phyloP scores from a whole-genome alignment of 345 rosid species.

The Hypericum perforatum region DNA sequence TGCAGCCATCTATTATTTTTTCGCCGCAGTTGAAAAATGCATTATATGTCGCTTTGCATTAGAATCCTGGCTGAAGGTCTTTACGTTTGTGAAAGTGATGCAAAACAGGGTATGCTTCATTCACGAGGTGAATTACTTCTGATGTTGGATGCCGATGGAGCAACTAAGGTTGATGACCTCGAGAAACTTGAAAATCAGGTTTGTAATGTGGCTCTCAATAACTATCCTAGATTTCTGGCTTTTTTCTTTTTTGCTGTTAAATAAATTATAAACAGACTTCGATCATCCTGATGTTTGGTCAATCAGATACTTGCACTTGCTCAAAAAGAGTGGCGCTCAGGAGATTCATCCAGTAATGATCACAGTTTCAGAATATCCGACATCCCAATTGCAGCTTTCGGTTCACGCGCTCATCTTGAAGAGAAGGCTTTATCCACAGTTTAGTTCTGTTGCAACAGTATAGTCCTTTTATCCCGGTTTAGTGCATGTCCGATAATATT shows the following conservation, averaged over 20 bases:
- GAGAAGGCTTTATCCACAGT: slow-evolving; percentile 92
- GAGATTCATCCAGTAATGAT: slow-evolving; percentile 35
- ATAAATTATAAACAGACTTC: neutral
- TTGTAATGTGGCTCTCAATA: slow-evolving; percentile 4
- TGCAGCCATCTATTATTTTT: neutral
- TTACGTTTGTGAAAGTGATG: slow-evolving; percentile 69
- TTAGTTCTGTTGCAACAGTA: slow-evolving; percentile 23
- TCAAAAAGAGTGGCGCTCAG: slow-evolving; percentile 33
- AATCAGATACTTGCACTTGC: slow-evolving; percentile 74
- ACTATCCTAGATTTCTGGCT: too few relatives aligned
- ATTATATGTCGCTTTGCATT: slow-evolving; percentile 7
- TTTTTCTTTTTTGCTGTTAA: too few relatives aligned
- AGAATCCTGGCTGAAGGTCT: slow-evolving; percentile 40
- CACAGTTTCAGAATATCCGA: slow-evolving; percentile 49
- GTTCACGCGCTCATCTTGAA: slow-evolving; percentile 99
- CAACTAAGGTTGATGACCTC: slow-evolving; percentile 80
- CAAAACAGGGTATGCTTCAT: slow-evolving; percentile 98
- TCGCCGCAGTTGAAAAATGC: slow-evolving; percentile 8
- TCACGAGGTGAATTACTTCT: slow-evolving; percentile 91
- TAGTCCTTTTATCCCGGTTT: too few relatives aligned
- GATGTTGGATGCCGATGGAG: slow-evolving; percentile 99
- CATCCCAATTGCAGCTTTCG: slow-evolving; percentile 70
- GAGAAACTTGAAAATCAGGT: slow-evolving; percentile 98
- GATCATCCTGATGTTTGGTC: slow-evolving; percentile 26
- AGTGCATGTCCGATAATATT: too few relatives aligned